Percentiles rank a stretch among this genome's conserved stretches.
Evolutionary conservation across 169 alveolate species (phyloP).

Genomic region (Plasmodium vinckei): DNA sequence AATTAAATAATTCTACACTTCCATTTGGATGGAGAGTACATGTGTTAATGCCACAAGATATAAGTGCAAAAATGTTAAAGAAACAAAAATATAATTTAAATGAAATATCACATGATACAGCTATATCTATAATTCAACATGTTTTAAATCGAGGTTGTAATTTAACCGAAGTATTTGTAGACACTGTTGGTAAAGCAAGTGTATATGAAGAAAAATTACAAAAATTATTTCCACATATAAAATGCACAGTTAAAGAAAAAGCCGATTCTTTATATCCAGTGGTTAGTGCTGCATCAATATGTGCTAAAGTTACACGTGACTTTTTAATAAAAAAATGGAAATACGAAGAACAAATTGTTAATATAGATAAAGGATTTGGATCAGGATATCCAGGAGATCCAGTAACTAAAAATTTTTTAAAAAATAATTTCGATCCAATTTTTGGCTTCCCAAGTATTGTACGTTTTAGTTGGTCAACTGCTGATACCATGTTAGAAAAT

Average conservation of each 20-base stretch:
- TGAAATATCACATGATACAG: constrained; percentile 93
- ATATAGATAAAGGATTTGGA: constrained; percentile 88
- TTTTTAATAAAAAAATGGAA: constrained; percentile 82
- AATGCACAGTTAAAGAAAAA: constrained; percentile 91
- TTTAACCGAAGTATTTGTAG: constrained; percentile 75
- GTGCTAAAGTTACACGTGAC: constrained; percentile 98
- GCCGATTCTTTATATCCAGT: constrained; percentile 96
- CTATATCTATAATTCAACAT: constrained; percentile 86
- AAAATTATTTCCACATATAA: constrained; percentile 85
- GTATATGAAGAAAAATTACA: constrained; percentile 89
- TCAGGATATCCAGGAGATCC: constrained; percentile 95
- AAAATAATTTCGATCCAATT: constrained; percentile 89
- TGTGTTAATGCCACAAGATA: constrained; percentile 87
- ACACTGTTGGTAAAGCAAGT: constrained; percentile 92
- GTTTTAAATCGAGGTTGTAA: constrained; percentile 76
- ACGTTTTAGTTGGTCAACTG: constrained; percentile 92
- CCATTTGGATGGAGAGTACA: constrained; percentile 87
- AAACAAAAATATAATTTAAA: constrained; percentile 91
- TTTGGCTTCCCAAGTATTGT: constrained; percentile 96
- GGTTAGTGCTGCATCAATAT: constrained; percentile 98
- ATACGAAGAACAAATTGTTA: constrained; percentile 68
- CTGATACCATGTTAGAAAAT: constrained; percentile 85
- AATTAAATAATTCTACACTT: constrained; percentile 78
- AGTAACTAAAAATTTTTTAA: constrained; percentile 92
- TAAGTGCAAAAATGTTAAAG: constrained; percentile 90